These are phyloP conservation scores for Tuber indicum DNA, from an alignment of 495 filamentous ascomycete genomes.

Conservation along the genomic window DNA sequence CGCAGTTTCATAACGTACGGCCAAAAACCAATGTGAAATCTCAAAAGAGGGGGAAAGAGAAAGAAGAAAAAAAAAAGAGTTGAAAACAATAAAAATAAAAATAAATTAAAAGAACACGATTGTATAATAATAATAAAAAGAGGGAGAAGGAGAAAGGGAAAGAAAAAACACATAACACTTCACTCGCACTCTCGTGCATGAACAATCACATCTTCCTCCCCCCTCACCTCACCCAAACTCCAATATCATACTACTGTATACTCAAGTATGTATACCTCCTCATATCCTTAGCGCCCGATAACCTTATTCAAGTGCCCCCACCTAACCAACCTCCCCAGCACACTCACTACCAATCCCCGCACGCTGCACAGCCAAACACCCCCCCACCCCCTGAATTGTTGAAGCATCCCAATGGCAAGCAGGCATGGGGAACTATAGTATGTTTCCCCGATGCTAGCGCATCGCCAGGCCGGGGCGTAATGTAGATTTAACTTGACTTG, in stretches of 20 bases:
- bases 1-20: slow-evolving; percentile 19
- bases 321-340: no score
- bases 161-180: neutral
- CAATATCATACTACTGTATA: neutral
- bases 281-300: no score
- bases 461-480: neutral
- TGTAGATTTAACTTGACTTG: neutral
- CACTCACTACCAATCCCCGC: no score
- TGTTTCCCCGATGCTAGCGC: no score
- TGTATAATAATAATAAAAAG: no score
- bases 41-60: neutral
- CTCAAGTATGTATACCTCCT: no score
- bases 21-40: slow-evolving; percentile 20
- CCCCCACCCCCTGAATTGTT: neutral
- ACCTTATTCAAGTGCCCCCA: no score
- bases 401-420: neutral
- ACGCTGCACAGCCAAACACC: no score
- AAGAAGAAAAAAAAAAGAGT: neutral
- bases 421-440: neutral
- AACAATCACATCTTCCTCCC: neutral
- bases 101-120: no score
- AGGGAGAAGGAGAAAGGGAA: neutral
- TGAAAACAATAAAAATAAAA: no score
- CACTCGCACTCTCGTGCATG: neutral
- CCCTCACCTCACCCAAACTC: neutral